phyloP scores from a whole-genome alignment of 352 stramenopile species.

The Phytophthora chlamydospora region DNA sequence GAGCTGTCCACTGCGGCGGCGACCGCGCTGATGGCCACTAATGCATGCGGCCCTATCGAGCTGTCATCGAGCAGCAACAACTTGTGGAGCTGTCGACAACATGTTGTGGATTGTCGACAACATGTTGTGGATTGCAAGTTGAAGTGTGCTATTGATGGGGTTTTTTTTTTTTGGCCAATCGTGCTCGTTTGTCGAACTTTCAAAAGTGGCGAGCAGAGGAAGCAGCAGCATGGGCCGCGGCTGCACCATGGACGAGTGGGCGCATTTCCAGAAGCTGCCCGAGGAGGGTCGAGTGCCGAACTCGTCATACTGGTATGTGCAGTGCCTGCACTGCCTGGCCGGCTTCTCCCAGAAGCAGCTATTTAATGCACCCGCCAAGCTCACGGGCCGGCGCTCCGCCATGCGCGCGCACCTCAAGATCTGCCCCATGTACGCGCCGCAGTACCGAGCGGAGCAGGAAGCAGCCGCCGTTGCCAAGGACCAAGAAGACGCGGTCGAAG shows the following conservation, averaged over 20 bases:
- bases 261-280: conserved; percentile 75
- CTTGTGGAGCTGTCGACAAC: too few species aligned
- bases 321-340: conserved; percentile 73
- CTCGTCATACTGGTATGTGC: conserved; percentile 85
- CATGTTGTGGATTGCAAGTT: neutral
- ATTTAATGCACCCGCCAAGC: conserved; percentile 50
- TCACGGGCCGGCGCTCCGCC: conserved; percentile 75
- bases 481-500: neutral
- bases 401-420: conserved; percentile 81
- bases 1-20: too few species aligned
- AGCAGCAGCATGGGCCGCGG: conserved; percentile 59
- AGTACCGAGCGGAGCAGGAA: conserved; percentile 65
- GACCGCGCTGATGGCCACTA: too few species aligned
- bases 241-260: conserved; percentile 85
- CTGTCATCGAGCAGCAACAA: too few species aligned
- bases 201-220: too few species aligned
- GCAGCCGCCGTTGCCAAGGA: conserved; percentile 24
- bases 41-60: too few species aligned
- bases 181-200: too few species aligned
- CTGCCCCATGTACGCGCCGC: conserved; percentile 68
- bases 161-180: too few species aligned
- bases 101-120: too few species aligned
- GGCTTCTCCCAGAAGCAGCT: conserved; percentile 75
- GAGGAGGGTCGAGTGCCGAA: conserved; percentile 73
- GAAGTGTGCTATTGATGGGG: neutral